A percentile compares a stretch with the other conserved stretches of the same genome.
Conservation (phyloP, 1,139 yeast species). For the Pneumocystis jirovecii region DNA sequence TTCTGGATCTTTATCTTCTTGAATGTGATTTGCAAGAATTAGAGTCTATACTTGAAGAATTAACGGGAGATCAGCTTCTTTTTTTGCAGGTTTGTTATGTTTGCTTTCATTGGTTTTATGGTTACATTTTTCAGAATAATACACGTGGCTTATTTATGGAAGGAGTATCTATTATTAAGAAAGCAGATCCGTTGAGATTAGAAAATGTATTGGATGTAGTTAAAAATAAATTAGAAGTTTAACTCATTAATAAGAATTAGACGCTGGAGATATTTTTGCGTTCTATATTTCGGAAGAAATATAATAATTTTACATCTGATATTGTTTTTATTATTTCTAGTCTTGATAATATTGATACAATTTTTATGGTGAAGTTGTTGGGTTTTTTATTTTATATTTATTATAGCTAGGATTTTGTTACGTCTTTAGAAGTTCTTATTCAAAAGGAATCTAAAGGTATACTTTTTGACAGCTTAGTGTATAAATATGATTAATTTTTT, state of each 20-base stretch:
- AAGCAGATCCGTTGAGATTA: conserved; percentile 3
- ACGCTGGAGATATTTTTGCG: conserved; percentile 22
- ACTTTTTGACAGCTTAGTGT: background rate
- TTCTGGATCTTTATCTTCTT: background rate
- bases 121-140: background rate
- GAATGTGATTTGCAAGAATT: conserved; percentile 14
- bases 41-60: conserved; percentile 15
- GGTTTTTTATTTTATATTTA: background rate
- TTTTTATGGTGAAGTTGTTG: conserved; percentile 16
- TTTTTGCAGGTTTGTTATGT: conserved; percentile 9
- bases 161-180: conserved; percentile 6
- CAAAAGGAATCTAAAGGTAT: conserved; percentile 8
- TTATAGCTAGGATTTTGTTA: conserved; percentile 7
- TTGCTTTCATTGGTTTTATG: background rate
- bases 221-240: background rate
- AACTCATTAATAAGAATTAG: conserved; percentile 5
- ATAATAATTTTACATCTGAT: conserved; percentile 23
- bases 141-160: conserved; percentile 10
- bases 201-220: conserved; percentile 12
- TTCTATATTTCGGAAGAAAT: conserved; percentile 20
- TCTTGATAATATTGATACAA: conserved; percentile 22
- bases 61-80: conserved; percentile 20
- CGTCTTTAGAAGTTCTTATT: conserved; percentile 12
- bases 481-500: background rate
- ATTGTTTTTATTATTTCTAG: conserved; percentile 26